Evolutionary conservation across 148 eudicot species (phyloP), one percentile per base, ranked within the genome.

Genomic region (Pharnaceum exiguum): DNA sequence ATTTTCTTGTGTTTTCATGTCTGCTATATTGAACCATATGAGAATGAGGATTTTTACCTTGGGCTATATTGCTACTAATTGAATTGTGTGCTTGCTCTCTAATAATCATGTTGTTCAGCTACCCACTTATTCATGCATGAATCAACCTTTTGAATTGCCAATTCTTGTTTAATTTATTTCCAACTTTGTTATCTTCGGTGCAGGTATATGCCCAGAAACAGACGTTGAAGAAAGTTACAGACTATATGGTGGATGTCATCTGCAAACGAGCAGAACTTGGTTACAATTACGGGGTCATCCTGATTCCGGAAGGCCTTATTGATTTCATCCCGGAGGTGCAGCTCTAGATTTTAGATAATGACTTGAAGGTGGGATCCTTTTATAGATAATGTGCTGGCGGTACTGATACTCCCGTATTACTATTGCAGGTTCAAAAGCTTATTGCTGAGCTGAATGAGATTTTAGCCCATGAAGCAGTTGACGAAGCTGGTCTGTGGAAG

Each of bases 301-400:
- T 94, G 39, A 82, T 94, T 2, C 99, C 96, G 15, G 99, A 94
- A 80, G 96, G 99, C 61, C 83, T 94, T 54, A 89, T 94, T 65
- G 96, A 89, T 79, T 94, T 89, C 67, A 89, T 89, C 69, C 96
- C 95, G 3, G 99, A 89, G 91, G 99, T 94, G 75, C 47, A 51
- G 10, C 35, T 5, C 29, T 62, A 10, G 36, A 29, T 5, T 51
- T 3, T 31, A 2, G 5, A 16, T 40, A 30, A 3, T 5, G 45
- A 19, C 24, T 53, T 15, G 38, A 2, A 35, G 33, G 29, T 31
- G 26, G 46, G 23, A 39, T 23, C 3, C 3, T 35, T 54, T 19
- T 32, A 24, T 18, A 31, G 40, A 10, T 47, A 7, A 43, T 31
- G 15, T 60, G 24, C 57, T 19, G 0, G 36, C n/a, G 30, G 15